Base-by-base conservation (phyloP, 2,329 filamentous ascomycete species). In the Penicillium glabrum region DNA sequence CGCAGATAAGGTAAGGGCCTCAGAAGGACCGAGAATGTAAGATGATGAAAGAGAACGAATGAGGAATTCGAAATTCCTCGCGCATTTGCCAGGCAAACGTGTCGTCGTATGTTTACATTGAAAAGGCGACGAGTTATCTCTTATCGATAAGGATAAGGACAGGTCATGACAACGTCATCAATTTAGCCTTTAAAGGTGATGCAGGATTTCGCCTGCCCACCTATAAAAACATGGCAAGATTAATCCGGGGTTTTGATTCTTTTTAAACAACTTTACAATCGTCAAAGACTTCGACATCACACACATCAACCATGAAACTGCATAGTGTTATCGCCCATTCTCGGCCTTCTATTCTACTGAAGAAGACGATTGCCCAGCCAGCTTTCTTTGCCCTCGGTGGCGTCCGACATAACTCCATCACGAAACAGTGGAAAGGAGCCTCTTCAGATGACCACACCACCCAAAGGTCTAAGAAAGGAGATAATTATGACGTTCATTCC, bases 351-450 rank as follows among this genome's bases (percentile, higher is more conserved):
- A 21, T 63, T 23, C 51, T 65, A 43, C 59, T 62, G 14, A 46
- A 65, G 41, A 64, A 58, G 33, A 2, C 26, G 37, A 61, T 62
- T 8, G 48, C 62, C 24, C 59, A 37, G 53, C 63, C 33, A 21
- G 43, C 57, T 49, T 54, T 61, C 24, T 53, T 52, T 27, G 59
- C 61, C 5, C 58, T 60, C 10, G 43, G 33, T 31, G 51, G 51
- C 23, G 48, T 61, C 41, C 66, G 62, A 27, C 49, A 67, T 19
- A 61, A 67, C 44, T 61, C 59, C 23, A 44, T 67, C 14, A 54
- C 56, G 14, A 64, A 70, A 24, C 64, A 67, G 26, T 77, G 75
- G 75, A 66, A 65, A 29, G 76, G 77, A 14, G 61, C 69, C 11
- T 60, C 61, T 1, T 39, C 58, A 13, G 66, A 72, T 3, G 75